These are phyloP conservation scores for Diplodia intermedia DNA, from an alignment of 2,329 filamentous ascomycete genomes.

Conservation along the genomic window DNA sequence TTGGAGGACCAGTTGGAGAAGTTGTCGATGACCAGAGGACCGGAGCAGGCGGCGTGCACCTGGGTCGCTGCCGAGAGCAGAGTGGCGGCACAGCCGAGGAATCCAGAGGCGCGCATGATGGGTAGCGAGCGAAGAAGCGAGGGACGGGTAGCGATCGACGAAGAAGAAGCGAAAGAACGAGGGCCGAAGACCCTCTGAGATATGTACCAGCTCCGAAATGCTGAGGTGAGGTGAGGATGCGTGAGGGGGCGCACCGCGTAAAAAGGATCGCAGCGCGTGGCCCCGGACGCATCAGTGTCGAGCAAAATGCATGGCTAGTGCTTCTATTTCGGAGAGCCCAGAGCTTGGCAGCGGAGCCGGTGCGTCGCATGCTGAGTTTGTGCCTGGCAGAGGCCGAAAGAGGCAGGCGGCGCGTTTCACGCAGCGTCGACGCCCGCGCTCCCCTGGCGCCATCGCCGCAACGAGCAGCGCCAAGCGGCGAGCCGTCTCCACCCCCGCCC, in stretches of 20 bases:
- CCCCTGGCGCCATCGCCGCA: slow-evolving; percentile 21
- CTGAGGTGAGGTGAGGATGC: not conserved
- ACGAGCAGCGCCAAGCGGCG: not conserved
- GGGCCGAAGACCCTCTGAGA: slow-evolving; percentile 39
- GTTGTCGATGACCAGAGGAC: slow-evolving; percentile 48
- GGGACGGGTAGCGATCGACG: slow-evolving; percentile 39
- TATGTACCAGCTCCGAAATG: not conserved
- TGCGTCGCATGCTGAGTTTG: slow-evolving; percentile 22
- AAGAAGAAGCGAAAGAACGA: slow-evolving; percentile 47
- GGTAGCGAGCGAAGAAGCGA: slow-evolving; percentile 31
- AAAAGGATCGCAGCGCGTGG: not conserved
- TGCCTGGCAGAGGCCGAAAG: not conserved
- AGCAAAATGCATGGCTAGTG: not conserved
- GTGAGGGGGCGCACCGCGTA: not conserved
- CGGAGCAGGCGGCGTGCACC: slow-evolving; percentile 46
- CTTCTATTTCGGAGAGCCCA: slow-evolving; percentile 25
- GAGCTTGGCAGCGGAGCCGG: slow-evolving; percentile 18
- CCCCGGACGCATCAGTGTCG: not conserved
- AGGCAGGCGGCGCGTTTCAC: slow-evolving; percentile 23
- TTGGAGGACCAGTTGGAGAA: slow-evolving; percentile 49
- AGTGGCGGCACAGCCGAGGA: slow-evolving; percentile 46
- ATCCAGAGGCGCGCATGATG: slow-evolving; percentile 42
- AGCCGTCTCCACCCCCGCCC: slow-evolving; percentile 7
- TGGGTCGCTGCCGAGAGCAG: slow-evolving; percentile 39
- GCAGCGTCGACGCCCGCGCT: slow-evolving; percentile 8